Evolutionary conservation across 768 basidiomycete species (phyloP).

Genomic region (Psilocybe azurescens): DNA sequence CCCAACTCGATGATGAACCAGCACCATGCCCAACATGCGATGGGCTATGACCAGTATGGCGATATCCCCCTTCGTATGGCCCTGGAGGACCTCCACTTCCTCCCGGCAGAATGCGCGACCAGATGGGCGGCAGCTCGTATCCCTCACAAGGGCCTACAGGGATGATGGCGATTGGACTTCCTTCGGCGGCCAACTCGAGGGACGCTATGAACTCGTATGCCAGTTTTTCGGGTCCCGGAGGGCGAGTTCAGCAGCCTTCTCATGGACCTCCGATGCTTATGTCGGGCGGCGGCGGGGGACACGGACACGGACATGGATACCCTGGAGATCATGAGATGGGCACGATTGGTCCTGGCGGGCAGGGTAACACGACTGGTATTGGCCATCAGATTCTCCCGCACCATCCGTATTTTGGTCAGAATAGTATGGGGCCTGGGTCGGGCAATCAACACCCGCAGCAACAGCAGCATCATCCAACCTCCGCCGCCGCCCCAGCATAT

Average conservation of each 20-base stretch:
- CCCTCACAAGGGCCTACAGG: background rate
- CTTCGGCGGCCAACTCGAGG: conserved; percentile 12
- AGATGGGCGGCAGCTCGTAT: conserved; percentile 1
- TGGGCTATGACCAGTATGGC: conserved; percentile 26
- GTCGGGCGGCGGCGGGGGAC: background rate
- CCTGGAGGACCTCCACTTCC: conserved; percentile 14
- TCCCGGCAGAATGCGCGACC: conserved; percentile 21
- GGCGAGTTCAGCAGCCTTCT: conserved; percentile 3
- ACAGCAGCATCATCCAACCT: conserved; percentile 3
- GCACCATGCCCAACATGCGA: conserved; percentile 16
- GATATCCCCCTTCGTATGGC: conserved; percentile 18
- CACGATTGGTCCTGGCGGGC: conserved; percentile 22
- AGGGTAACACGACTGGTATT: conserved; percentile 18
- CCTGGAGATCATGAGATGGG: conserved; percentile 31
- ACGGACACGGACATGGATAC: conserved; percentile 23
- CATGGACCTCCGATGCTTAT: conserved; percentile 19
- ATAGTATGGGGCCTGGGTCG: conserved; percentile 24
- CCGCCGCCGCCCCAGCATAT: conserved; percentile 16
- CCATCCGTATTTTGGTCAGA: conserved; percentile 40
- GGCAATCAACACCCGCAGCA: conserved; percentile 18
- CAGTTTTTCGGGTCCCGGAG: conserved; percentile 11
- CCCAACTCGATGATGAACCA: conserved; percentile 15
- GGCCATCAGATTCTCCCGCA: conserved; percentile 34
- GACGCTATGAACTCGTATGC: conserved; percentile 18
- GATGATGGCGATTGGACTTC: conserved; percentile 11